phyloP scores from a whole-genome alignment of 2,329 filamentous ascomycete genomes.

The Cercospora sojina region DNA sequence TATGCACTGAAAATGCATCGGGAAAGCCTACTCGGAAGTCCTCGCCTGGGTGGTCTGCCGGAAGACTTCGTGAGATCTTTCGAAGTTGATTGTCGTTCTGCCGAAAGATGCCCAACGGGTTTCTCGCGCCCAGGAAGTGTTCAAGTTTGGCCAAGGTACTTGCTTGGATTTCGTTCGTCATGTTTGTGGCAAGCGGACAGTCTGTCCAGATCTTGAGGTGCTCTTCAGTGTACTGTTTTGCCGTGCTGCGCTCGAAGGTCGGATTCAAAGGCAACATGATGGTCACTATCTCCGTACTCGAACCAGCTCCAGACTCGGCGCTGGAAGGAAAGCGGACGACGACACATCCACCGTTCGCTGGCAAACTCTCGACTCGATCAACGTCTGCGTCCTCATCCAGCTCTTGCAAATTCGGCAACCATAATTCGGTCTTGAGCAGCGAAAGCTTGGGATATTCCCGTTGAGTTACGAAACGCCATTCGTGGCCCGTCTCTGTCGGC shows the following conservation, averaged over 20 bases:
- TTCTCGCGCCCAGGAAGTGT: conserved; percentile 65
- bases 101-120: conserved; percentile 67
- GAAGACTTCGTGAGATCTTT: conserved; percentile 61
- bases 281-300: conserved; percentile 52
- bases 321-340: conserved; percentile 64
- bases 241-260: conserved; percentile 55
- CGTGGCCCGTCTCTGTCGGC: conserved; percentile 40
- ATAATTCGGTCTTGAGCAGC: conserved; percentile 65
- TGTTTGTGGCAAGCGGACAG: conserved; percentile 48
- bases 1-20: conserved; percentile 69
- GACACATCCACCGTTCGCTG: conserved; percentile 59
- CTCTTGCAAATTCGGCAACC: conserved; percentile 59
- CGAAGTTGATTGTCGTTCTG: conserved; percentile 57
- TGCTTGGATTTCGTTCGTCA: conserved; percentile 45
- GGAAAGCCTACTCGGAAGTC: conserved; percentile 67
- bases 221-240: conserved; percentile 59
- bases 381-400: neutral
- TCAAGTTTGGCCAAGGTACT: conserved; percentile 63
- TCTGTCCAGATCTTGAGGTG: conserved; percentile 67
- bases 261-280: conserved; percentile 68
- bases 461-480: conserved; percentile 72
- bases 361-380: conserved; percentile 46
- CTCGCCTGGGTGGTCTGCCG: conserved; percentile 53
- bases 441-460: conserved; percentile 69
- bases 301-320: conserved; percentile 33